Evolutionary conservation across 108 stramenopile genomes (phyloP), one percentile per base, ranked within the genome.

Genomic region (Parmales sp.): DNA sequence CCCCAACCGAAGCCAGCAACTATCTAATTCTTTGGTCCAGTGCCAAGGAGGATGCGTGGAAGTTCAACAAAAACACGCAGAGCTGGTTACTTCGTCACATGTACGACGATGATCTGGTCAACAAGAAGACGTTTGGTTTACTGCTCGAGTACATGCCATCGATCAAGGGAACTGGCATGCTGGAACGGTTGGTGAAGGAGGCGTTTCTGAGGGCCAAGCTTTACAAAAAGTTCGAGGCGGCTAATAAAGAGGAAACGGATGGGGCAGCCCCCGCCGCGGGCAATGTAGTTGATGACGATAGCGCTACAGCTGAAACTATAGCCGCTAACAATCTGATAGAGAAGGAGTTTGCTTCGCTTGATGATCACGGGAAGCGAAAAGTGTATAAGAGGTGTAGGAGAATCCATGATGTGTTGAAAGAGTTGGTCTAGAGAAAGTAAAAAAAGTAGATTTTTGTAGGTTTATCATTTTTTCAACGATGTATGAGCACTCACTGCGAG

Each of bases 61-160:
- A 91, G 80, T 94, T 94, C 80, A 90, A 90, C 69, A 94, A 94
- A 70, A 94, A 94, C 69, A 92, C 90, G 1, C 93, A 94, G 76
- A 85, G 89, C 36, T 94, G 93, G 93, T 69, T 94, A 0, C 80
- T 92, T 19, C 76, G 90, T 20, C 88, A 92, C 72, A 87, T 92
- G 89, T 94, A 88, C 77, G 79, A 89, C 39, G 82, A 75, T 18
- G 87, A 86, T n/a, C 83, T 83, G 67, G 82, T 91, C 2, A 41
- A 75, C 45, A 91, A 91, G 69, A n/a, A 71, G 0, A 67, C 78
- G 0, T 89, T 89, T 69, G 29, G 68, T 0, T 5, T 85, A 8
- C 65, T 92, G 39, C 41, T 88, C 1, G 83, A 88, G 63, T 92
- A 89, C 65, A 39, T 89, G 19, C 31, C 60, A 13, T 80, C 83